These are phyloP conservation scores for Chalaropsis thielavioides DNA, from an alignment of 2,329 filamentous ascomycete species.

Conservation along the genomic window DNA sequence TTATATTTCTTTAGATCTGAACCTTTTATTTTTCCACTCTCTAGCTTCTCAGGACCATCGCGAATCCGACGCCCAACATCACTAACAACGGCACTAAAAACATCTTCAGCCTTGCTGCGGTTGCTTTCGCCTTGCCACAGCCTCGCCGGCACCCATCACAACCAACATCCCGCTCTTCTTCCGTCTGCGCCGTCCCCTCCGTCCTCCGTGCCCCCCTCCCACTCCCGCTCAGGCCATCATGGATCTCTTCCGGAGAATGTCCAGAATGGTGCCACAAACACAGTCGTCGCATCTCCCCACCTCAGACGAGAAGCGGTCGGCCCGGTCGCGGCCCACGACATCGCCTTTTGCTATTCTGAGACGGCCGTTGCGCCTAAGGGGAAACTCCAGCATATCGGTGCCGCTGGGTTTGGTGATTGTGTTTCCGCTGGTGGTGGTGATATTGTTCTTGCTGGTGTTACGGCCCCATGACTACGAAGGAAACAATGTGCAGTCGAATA, in stretches of 20 bases:
- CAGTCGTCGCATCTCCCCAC: conserved; percentile 34
- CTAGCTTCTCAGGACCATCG: not conserved
- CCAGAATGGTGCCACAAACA: conserved; percentile 33
- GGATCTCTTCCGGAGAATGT: conserved; percentile 45
- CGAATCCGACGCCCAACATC: not conserved
- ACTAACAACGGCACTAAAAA: not conserved
- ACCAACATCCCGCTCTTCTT: not conserved
- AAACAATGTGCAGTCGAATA: conserved; percentile 58
- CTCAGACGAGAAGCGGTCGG: conserved; percentile 34
- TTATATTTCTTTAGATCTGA: not conserved
- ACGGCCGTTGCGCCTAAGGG: conserved; percentile 72
- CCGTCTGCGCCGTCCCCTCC: not conserved
- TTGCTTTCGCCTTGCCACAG: not conserved
- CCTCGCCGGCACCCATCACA: not conserved
- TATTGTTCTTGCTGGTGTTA: conserved; percentile 81
- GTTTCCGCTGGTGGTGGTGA: conserved; percentile 82
- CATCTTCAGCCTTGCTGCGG: not conserved
- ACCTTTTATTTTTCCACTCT: not conserved
- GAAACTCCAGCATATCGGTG: conserved; percentile 84
- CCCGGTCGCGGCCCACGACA: conserved; percentile 29
- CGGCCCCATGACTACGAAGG: conserved; percentile 72
- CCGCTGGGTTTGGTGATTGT: conserved; percentile 83
- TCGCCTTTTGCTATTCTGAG: conserved; percentile 64
- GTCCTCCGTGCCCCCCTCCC: not conserved
- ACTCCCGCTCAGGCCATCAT: conserved; percentile 25